Percentiles rank a stretch among this genome's conserved stretches.
Conservation (phyloP, 2,329 filamentous ascomycete species). For the Hymenoscyphus infarciens region DNA sequence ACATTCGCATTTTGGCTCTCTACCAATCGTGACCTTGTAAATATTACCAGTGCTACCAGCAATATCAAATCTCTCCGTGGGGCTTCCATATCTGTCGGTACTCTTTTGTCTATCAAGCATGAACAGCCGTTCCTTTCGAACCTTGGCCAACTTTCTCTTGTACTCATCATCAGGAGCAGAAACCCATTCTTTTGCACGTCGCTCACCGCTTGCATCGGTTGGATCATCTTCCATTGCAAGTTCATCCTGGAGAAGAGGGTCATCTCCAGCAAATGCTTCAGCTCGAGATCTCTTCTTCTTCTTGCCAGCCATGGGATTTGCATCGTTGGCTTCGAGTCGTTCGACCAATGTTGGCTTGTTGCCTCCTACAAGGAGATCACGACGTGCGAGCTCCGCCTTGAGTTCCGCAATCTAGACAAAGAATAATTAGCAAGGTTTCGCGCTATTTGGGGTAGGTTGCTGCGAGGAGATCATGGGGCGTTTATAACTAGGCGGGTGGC, state of each 20-base stretch:
- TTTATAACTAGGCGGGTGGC: neutral
- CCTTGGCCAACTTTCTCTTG: constrained; percentile 21
- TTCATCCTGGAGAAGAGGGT: neutral
- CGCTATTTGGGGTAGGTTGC: neutral
- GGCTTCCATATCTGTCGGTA: constrained; percentile 14
- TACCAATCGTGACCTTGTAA: constrained; percentile 19
- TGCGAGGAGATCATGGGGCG: neutral
- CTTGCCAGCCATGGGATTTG: neutral
- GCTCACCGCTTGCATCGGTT: constrained; percentile 6
- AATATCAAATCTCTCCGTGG: constrained; percentile 20
- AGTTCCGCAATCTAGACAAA: constrained; percentile 7
- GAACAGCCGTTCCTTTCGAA: constrained; percentile 25
- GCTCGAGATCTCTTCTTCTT: neutral
- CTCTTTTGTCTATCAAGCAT: constrained; percentile 21
- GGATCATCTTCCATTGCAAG: neutral
- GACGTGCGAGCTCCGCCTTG: constrained; percentile 9
- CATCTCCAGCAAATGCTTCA: neutral
- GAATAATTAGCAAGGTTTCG: neutral
- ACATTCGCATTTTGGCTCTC: constrained; percentile 18
- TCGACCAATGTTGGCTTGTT: constrained; percentile 11
- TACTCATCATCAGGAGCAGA: constrained; percentile 18
- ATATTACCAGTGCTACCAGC: constrained; percentile 25
- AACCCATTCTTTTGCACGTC: constrained; percentile 18
- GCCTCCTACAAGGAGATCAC: constrained; percentile 9
- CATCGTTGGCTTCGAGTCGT: constrained; percentile 5